Evolutionary conservation across 352 stramenopile species (phyloP).

Genomic region (Phytopythium helicoides): DNA sequence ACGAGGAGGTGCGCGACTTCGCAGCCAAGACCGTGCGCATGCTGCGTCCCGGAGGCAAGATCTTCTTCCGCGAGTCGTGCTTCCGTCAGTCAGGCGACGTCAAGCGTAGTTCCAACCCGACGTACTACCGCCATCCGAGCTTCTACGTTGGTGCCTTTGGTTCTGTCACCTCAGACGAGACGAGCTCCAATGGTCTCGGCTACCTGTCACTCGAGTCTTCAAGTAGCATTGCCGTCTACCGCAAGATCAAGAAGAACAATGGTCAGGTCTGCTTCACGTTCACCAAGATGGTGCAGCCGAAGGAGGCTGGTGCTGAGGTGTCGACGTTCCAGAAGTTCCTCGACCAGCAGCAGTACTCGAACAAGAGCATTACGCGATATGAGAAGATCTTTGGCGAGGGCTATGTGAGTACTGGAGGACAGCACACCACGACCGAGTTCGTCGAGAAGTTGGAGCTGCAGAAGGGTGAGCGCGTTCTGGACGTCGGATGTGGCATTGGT

Average conservation of each 20-base stretch:
- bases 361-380: conserved; percentile 64
- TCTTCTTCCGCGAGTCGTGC: conserved; percentile 73
- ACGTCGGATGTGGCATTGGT: conserved; percentile 91
- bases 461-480: conserved; percentile 66
- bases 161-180: conserved; percentile 45
- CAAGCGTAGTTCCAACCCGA: conserved; percentile 62
- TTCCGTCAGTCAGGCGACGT: conserved; percentile 63
- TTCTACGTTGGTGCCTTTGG: conserved; percentile 64
- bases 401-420: conserved; percentile 70
- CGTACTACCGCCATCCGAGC: conserved; percentile 60
- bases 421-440: conserved; percentile 68
- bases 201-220: conserved; percentile 70
- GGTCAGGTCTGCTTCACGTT: conserved; percentile 77
- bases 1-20: conserved; percentile 54
- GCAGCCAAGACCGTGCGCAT: conserved; percentile 60
- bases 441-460: conserved; percentile 65
- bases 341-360: conserved; percentile 71
- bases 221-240: conserved; percentile 59
- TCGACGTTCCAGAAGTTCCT: conserved; percentile 70
- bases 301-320: conserved; percentile 17
- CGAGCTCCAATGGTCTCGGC: conserved; percentile 24
- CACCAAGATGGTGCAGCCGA: conserved; percentile 42
- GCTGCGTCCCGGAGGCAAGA: conserved; percentile 55
- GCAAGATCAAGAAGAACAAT: conserved; percentile 83
- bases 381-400: conserved; percentile 74